Evolutionary conservation across 2,329 filamentous ascomycete genomes (phyloP), one percentile per base, ranked within the genome.

Genomic region (Cyphellophora attinorum): DNA sequence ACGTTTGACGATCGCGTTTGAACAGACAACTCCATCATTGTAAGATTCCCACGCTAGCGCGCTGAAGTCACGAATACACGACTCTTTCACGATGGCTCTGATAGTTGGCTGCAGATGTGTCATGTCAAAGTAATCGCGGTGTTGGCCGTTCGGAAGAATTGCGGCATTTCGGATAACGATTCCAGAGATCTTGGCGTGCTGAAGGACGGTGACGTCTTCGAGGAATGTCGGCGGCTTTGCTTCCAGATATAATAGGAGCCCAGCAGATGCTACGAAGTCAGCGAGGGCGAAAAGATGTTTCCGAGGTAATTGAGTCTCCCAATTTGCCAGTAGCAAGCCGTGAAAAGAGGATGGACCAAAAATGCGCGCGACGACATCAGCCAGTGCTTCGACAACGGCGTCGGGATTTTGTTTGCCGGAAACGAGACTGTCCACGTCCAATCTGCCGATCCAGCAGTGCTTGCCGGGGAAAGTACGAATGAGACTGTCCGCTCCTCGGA

Each of bases 11-110:
- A 66, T 56, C 0, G 63, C 60, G 43, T 66, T 63, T 2, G 57
- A 51, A 11, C 62, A 19, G 3, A 44, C 25, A 4, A 54, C 55
- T 19, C 55, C 41, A 34, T 67, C 52, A 19, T 64, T 56, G 8
- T 65, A 39, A 0, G 60, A 64, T 34, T 68, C 64, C 63, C 64
- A 68, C 5, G 57, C 54, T 35, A 65, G 50, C 2, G 66, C 56
- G 1, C 53, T 51, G 30, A 63, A 63, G n/a, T 60, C 54, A 38
- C 60, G 48, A 29, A 61, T 48, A 31, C 60, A 64, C n/a, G 62
- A 54, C 44, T 67, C 61, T 5, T 61, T 60, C 6, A 64, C 62
- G 33, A 65, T 60, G 4, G 64, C 60, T 36, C 65, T 61, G 39
- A 65, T 56, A 1, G 63, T 61, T 6, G 54, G 40, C 25, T 58